Evolutionary conservation across 768 basidiomycete genomes (phyloP), one percentile per base, ranked within the genome.

Genomic region (Pisolithus microcarpus): DNA sequence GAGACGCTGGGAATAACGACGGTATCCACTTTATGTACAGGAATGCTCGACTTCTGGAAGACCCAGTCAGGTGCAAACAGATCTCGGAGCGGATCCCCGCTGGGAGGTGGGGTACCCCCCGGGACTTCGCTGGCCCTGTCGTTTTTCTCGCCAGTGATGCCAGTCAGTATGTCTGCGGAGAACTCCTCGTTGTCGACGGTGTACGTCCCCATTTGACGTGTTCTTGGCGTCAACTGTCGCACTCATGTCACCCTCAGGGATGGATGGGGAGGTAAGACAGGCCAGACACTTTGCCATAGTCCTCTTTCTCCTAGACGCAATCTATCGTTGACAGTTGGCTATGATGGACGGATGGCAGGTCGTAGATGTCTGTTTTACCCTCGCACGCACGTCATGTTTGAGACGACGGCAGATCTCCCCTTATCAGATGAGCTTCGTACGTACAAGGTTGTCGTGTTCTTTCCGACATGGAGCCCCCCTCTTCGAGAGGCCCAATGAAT

Each of bases 41-140:
- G 82, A 85, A 85, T 67, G 76, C 79, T 60, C 76, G 75, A 51
- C 72, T 85, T 46, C 73, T 85, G 55, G 71, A 73, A 53, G 80
- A 86, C 68, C 78, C 82, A 30, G 72, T 72, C 36, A 76, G 84
- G 42, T 72, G 73, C 46, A 74, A 75, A 46, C 85, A 86, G 65
- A 86, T 86, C 64, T 75, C 82, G 48, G 85, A 85, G 59, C 74
- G 84, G 40, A 85, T 86, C 48, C 84, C 84, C 19, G 79, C 80
- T 5, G 79, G 76, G 21, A 70, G 85, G 54, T 86, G 85, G 84
- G 85, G 82, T 46, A 65, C 69, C 42, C 84, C 84, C 6, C 65
- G 63, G 7, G 84, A 86, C 68, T 84, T 86, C 63, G 82, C 80
- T 19, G 84, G 84, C 11, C 80, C 80, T 7, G 66, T 81, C 50